These are phyloP conservation scores for Solanum pennellii DNA, from an alignment of 257 asterid genomes.

Conservation along the genomic window DNA sequence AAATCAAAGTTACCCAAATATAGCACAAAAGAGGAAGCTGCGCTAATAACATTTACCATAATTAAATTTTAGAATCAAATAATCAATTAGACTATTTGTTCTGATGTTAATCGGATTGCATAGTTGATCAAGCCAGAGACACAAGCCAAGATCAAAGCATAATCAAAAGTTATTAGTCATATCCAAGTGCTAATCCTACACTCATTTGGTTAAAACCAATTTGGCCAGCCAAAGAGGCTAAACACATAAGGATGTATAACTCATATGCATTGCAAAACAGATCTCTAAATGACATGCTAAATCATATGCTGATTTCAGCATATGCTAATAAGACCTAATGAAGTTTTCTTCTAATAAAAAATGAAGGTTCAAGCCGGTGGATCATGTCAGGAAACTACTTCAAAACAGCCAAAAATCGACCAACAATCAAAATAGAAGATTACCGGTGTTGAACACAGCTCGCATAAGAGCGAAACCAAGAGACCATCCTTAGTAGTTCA, in stretches of 20 bases:
- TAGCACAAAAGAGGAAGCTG: neutral
- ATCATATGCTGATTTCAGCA: neutral
- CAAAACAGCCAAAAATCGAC: too few relatives aligned
- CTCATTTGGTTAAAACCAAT: neutral
- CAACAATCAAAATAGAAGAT: neutral
- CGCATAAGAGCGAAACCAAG: neutral
- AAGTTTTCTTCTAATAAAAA: neutral
- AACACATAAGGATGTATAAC: neutral
- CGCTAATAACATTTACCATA: neutral
- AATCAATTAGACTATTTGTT: neutral
- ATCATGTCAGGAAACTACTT: neutral
- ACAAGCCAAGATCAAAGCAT: neutral
- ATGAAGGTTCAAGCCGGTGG: neutral
- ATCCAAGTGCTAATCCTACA: neutral
- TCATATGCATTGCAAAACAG: neutral
- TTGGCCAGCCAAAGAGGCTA: neutral
- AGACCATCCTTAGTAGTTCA: neutral
- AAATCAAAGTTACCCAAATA: neutral
- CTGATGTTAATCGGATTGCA: neutral
- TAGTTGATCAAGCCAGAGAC: neutral
- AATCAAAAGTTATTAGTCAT: neutral
- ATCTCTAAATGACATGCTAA: neutral
- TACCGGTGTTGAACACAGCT: neutral
- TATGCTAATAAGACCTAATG: neutral
- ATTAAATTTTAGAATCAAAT: too few relatives aligned